A percentile compares a stretch with the other conserved stretches of the same genome.
Evolutionary conservation across 2,329 filamentous ascomycete species (phyloP).

Genomic region (Phoma herbarum): DNA sequence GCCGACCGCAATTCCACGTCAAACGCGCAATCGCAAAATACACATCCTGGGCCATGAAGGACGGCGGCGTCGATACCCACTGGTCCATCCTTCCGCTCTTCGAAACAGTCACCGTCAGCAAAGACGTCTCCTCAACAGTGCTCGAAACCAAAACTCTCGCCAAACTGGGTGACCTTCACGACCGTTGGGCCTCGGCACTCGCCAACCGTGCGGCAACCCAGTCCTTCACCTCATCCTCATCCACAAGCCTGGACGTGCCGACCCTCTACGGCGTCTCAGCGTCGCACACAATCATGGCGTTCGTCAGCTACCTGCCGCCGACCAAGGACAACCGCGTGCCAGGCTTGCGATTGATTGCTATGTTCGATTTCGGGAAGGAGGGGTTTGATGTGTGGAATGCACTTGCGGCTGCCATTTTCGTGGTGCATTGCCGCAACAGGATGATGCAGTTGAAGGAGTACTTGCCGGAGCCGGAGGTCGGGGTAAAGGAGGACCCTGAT

Average conservation of each 20-base stretch:
- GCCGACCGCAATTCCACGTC: slow-evolving; percentile 51
- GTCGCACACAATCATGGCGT: slow-evolving; percentile 60
- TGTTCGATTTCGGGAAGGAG: slow-evolving; percentile 62
- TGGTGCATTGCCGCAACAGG: slow-evolving; percentile 62
- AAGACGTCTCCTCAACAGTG: slow-evolving; percentile 49
- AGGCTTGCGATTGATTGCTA: slow-evolving; percentile 56
- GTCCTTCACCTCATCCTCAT: not conserved
- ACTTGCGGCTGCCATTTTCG: slow-evolving; percentile 64
- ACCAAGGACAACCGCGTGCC: slow-evolving; percentile 32
- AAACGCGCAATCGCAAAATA: slow-evolving; percentile 57
- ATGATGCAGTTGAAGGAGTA: slow-evolving; percentile 57
- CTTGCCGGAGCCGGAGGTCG: slow-evolving; percentile 32
- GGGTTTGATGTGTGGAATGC: slow-evolving; percentile 69
- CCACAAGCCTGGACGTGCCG: slow-evolving; percentile 47
- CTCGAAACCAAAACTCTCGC: slow-evolving; percentile 55
- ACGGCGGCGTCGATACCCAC: slow-evolving; percentile 54
- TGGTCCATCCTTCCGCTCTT: slow-evolving; percentile 56
- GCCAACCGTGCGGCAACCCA: slow-evolving; percentile 25
- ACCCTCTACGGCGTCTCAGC: slow-evolving; percentile 65
- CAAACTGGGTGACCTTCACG: slow-evolving; percentile 56
- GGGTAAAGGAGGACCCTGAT: slow-evolving; percentile 41
- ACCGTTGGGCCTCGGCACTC: slow-evolving; percentile 54
- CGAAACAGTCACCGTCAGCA: slow-evolving; percentile 54
- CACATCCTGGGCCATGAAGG: slow-evolving; percentile 62
- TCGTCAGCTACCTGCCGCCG: slow-evolving; percentile 60